These are phyloP conservation scores for Tetracladium setigerum DNA, from an alignment of 495 filamentous ascomycete species.

Conservation along the genomic window DNA sequence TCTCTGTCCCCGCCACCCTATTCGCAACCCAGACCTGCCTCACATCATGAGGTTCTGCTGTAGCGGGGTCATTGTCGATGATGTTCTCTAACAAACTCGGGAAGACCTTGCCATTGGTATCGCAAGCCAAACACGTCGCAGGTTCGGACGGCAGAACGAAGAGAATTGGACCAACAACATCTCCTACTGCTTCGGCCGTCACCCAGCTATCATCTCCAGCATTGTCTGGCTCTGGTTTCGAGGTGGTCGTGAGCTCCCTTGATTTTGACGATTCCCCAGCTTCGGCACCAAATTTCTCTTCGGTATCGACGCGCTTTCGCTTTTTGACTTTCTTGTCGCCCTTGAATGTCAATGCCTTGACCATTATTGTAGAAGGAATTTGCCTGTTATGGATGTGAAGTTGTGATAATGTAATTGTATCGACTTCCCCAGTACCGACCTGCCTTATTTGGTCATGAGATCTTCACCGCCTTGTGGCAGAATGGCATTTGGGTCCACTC, in stretches of 20 bases:
- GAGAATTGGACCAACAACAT: conserved; percentile 80
- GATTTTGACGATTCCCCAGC: conserved; percentile 31
- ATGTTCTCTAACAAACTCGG: conserved; percentile 74
- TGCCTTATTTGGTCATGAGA: no score
- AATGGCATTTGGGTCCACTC: no score
- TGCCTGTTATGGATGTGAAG: background rate
- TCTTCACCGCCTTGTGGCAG: no score
- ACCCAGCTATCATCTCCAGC: conserved; percentile 78
- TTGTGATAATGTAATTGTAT: no score
- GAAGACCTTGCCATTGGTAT: conserved; percentile 79
- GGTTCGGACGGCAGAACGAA: conserved; percentile 64
- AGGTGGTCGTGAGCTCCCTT: conserved; percentile 25
- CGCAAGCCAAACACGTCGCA: conserved; percentile 70
- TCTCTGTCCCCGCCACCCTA: conserved; percentile 71
- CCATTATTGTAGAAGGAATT: conserved; percentile 42
- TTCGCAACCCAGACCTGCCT: conserved; percentile 93
- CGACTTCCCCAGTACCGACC: no score
- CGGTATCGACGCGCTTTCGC: conserved; percentile 58
- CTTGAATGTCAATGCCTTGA: conserved; percentile 89
- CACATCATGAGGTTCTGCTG: conserved; percentile 89
- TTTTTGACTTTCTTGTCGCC: conserved; percentile 95
- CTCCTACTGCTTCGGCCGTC: conserved; percentile 62
- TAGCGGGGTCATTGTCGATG: conserved; percentile 65
- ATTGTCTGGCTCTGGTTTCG: conserved; percentile 27
- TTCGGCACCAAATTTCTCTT: conserved; percentile 25